Percentiles rank a stretch among this genome's conserved stretches.
Evolutionary conservation across 192 early-diverging fungal genomes (phyloP).

Genomic region (Coemansia sp.): DNA sequence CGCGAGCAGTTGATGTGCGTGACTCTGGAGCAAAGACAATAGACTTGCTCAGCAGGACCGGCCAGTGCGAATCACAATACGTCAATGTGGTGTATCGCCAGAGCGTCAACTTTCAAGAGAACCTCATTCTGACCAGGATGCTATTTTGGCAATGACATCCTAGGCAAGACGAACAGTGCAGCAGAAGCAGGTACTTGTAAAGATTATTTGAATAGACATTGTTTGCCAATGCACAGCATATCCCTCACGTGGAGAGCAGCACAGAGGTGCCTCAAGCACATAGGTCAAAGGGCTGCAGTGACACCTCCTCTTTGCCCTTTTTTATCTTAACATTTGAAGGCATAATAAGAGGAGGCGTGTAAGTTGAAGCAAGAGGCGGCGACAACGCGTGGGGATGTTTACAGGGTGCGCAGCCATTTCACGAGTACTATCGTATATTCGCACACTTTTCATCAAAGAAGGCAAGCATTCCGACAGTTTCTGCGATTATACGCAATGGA

Average conservation of each 20-base stretch:
- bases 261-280: slow-evolving; percentile 6
- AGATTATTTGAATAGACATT: slow-evolving; percentile 1
- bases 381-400: not conserved
- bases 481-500: not conserved
- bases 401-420: slow-evolving; percentile 11
- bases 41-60: slow-evolving; percentile 8
- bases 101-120: not conserved
- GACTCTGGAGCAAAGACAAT: slow-evolving; percentile 14
- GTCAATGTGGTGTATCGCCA: not conserved
- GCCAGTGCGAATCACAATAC: not conserved
- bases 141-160: not conserved
- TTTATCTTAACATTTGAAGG: not conserved
- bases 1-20: not conserved
- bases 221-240: slow-evolving; percentile 7
- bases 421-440: slow-evolving; percentile 1
- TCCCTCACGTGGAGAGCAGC: slow-evolving; percentile 2
- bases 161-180: not conserved
- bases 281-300: not conserved
- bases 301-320: not conserved
- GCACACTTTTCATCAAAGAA: not conserved
- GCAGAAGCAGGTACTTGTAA: not conserved
- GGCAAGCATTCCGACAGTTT: not conserved
- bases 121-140: not conserved
- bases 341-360: not conserved
- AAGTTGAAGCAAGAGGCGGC: slow-evolving; percentile 2